Percentiles rank a stretch among this genome's conserved stretches.
phyloP scores from a whole-genome alignment of 2,329 filamentous ascomycete genomes.

The Kalmusia sp. region DNA sequence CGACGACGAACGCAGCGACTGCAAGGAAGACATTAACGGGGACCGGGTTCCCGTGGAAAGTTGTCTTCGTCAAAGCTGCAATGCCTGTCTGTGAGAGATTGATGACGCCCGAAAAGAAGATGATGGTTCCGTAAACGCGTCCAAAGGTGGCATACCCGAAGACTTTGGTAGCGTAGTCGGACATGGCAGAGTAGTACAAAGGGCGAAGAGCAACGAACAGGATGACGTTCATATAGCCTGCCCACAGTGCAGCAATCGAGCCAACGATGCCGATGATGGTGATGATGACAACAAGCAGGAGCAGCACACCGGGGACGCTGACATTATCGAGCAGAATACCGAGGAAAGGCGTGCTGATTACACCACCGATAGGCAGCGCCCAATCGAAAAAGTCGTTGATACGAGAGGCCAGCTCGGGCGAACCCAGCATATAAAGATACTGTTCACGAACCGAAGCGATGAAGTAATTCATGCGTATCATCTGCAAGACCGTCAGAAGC shows the following conservation, averaged over 20 bases:
- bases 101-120: constrained; percentile 80
- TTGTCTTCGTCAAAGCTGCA: constrained; percentile 76
- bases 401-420: constrained; percentile 64
- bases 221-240: constrained; percentile 75
- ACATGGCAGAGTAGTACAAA: constrained; percentile 89
- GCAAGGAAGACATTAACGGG: constrained; percentile 77
- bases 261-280: constrained; percentile 78
- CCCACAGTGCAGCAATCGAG: constrained; percentile 71
- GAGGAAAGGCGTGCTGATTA: constrained; percentile 83
- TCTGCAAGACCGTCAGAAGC: constrained; percentile 72
- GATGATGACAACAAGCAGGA: constrained; percentile 71
- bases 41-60: constrained; percentile 73
- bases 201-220: constrained; percentile 86
- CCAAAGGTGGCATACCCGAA: constrained; percentile 91
- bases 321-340: constrained; percentile 78
- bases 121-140: constrained; percentile 87
- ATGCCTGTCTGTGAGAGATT: constrained; percentile 83
- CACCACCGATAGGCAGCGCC: constrained; percentile 80
- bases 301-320: constrained; percentile 73
- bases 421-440: constrained; percentile 75
- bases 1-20: constrained; percentile 66
- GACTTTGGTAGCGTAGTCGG: constrained; percentile 87
- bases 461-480: constrained; percentile 81
- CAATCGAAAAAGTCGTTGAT: constrained; percentile 86
- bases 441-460: constrained; percentile 85